A percentile compares a stretch with the other conserved stretches of the same genome.
phyloP scores from a whole-genome alignment of 257 asterid species.

The Nicotiana otophora region DNA sequence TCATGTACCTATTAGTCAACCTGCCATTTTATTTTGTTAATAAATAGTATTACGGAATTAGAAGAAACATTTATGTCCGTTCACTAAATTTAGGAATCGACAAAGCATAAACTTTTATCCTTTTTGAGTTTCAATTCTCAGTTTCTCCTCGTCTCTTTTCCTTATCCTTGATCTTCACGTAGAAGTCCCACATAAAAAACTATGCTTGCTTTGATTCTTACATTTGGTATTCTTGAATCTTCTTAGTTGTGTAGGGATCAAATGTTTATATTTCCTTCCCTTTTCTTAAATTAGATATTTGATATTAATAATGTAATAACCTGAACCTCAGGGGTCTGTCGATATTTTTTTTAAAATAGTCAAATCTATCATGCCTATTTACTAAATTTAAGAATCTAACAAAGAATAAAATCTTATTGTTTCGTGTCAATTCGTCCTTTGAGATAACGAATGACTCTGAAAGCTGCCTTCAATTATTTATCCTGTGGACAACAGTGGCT shows the following conservation, averaged over 20 bases:
- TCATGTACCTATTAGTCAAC: not conserved
- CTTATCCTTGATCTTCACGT: not conserved
- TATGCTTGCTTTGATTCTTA: not conserved
- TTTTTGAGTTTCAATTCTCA: not conserved
- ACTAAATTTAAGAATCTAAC: not conserved
- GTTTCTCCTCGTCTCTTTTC: not conserved
- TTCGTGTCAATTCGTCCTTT: too few species aligned
- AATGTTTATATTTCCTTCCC: not conserved
- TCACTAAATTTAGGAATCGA: not conserved
- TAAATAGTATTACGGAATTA: too few species aligned
- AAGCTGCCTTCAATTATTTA: not conserved
- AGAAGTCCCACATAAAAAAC: not conserved
- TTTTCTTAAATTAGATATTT: not conserved
- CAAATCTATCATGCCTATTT: not conserved
- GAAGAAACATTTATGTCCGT: not conserved
- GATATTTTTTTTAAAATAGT: not conserved
- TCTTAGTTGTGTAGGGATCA: not conserved
- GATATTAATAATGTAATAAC: not conserved
- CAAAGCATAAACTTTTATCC: not conserved
- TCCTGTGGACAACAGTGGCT: not conserved
- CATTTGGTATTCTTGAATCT: not conserved
- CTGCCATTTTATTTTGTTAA: not conserved
- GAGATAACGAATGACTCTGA: too few species aligned
- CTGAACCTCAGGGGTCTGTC: not conserved
- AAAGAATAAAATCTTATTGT: too few species aligned